A percentile compares a stretch with the other conserved stretches of the same genome.
phyloP scores from a whole-genome alignment of 1,139 yeast species.

The Meyerozyma elateridarum region DNA sequence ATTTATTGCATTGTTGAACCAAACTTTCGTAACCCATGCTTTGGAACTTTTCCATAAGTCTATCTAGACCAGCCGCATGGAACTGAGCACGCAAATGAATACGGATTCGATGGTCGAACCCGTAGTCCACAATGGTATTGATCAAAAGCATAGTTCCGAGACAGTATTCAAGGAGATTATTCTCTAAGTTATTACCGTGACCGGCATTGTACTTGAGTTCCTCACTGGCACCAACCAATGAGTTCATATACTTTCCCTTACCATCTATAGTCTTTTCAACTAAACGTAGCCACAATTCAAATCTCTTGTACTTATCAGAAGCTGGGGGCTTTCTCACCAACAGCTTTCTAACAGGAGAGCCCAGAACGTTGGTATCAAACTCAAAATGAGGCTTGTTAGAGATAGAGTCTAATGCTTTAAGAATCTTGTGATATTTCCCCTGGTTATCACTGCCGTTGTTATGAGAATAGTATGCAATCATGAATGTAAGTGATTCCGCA shows the following conservation, averaged over 20 bases:
- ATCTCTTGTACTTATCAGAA: slow-evolving; percentile 47
- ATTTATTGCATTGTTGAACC: slow-evolving; percentile 61
- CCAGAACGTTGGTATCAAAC: background rate
- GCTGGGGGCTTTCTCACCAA: slow-evolving; percentile 39
- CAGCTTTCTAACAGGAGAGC: slow-evolving; percentile 12
- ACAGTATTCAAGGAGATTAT: slow-evolving; percentile 74
- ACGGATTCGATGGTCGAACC: slow-evolving; percentile 61
- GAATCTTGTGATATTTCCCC: slow-evolving; percentile 58
- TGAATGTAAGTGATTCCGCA: slow-evolving; percentile 63
- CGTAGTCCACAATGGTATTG: slow-evolving; percentile 65
- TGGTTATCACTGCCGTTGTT: slow-evolving; percentile 24
- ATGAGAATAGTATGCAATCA: slow-evolving; percentile 39
- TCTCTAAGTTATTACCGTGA: slow-evolving; percentile 37
- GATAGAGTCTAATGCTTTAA: slow-evolving; percentile 59
- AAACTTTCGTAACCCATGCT: slow-evolving; percentile 60
- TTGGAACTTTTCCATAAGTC: slow-evolving; percentile 58
- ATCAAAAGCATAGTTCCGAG: slow-evolving; percentile 73
- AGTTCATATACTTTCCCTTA: slow-evolving; percentile 77
- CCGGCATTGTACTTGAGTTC: slow-evolving; percentile 49
- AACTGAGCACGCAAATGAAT: slow-evolving; percentile 75
- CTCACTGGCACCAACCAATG: slow-evolving; percentile 90
- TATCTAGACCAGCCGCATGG: slow-evolving; percentile 67
- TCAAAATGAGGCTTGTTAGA: slow-evolving; percentile 56
- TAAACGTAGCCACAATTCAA: slow-evolving; percentile 80
- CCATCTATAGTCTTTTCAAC: slow-evolving; percentile 79